These are phyloP conservation scores for Mucor plumbeus DNA, from an alignment of 371 early-diverging fungal species.

Conservation along the genomic window DNA sequence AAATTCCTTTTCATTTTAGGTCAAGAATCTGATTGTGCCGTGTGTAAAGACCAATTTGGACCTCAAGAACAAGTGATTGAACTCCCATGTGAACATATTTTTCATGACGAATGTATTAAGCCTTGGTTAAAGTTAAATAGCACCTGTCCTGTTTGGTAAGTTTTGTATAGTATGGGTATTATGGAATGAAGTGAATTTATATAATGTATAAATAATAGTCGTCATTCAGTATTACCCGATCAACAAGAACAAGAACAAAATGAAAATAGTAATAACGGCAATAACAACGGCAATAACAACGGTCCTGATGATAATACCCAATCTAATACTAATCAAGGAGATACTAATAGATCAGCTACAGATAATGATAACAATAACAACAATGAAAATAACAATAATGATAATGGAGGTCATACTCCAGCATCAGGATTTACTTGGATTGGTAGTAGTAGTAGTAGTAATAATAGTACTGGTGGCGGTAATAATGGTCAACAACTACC, in stretches of 20 bases:
- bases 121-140: conserved; percentile 88
- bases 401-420: not conserved
- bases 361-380: conserved; percentile 1
- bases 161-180: not conserved
- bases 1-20: conserved; percentile 24
- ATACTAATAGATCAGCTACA: conserved; percentile 7
- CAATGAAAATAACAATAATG: not conserved
- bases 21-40: conserved; percentile 67
- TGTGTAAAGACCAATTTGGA: conserved; percentile 83
- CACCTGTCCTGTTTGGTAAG: conserved; percentile 91
- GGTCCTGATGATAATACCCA: conserved; percentile 12
- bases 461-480: not conserved
- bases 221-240: conserved; percentile 42
- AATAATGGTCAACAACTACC: conserved; percentile 1
- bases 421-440: conserved; percentile 5
- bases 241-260: conserved; percentile 8
- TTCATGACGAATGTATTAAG: conserved; percentile 87
- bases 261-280: conserved; percentile 1
- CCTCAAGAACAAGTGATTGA: conserved; percentile 57
- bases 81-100: conserved; percentile 85
- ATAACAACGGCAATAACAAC: conserved; percentile 11
- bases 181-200: too few species aligned
- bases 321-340: conserved; percentile 1
- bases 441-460: not conserved
- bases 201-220: conserved; percentile 22